These are phyloP conservation scores for Cenchrus americanus DNA, from an alignment of 176 grass and related monocot species.

Conservation along the genomic window DNA sequence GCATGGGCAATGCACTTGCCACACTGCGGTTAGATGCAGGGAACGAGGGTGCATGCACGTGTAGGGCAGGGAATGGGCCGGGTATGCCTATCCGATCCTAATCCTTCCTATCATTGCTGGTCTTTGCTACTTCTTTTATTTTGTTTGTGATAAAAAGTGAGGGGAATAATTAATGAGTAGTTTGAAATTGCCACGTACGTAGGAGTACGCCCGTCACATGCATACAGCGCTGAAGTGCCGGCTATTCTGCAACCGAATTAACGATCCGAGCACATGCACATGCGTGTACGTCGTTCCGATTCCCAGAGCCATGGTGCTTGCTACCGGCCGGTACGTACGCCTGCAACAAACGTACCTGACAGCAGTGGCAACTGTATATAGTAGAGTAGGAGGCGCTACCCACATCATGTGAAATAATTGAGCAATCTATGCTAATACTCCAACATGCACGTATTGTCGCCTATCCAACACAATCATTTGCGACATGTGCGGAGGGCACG, in stretches of 20 bases:
- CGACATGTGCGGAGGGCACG: slow-evolving; percentile 27
- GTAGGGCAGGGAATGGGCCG: too few relatives aligned
- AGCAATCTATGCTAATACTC: neutral
- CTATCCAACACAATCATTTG: slow-evolving; percentile 46
- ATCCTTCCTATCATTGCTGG: too few relatives aligned
- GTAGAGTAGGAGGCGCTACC: too few relatives aligned
- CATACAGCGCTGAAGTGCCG: neutral
- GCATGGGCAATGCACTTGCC: too few relatives aligned
- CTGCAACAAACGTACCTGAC: slow-evolving; percentile 25
- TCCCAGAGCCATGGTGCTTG: neutral
- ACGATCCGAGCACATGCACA: slow-evolving; percentile 30
- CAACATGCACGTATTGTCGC: slow-evolving; percentile 25
- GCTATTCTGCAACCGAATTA: slow-evolving; percentile 41
- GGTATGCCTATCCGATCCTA: too few relatives aligned
- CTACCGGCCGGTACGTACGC: neutral
- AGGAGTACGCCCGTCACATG: neutral
- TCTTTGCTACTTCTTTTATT: too few relatives aligned
- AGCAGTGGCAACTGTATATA: neutral
- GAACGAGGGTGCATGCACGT: too few relatives aligned
- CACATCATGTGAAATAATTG: slow-evolving; percentile 49
- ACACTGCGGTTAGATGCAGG: too few relatives aligned
- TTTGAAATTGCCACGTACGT: too few relatives aligned
- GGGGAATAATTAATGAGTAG: too few relatives aligned
- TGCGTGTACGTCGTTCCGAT: slow-evolving; percentile 39
- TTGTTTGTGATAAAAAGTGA: too few relatives aligned